phyloP scores from a whole-genome alignment of 768 basidiomycete species.

The Coprinopsis marcescibilis region DNA sequence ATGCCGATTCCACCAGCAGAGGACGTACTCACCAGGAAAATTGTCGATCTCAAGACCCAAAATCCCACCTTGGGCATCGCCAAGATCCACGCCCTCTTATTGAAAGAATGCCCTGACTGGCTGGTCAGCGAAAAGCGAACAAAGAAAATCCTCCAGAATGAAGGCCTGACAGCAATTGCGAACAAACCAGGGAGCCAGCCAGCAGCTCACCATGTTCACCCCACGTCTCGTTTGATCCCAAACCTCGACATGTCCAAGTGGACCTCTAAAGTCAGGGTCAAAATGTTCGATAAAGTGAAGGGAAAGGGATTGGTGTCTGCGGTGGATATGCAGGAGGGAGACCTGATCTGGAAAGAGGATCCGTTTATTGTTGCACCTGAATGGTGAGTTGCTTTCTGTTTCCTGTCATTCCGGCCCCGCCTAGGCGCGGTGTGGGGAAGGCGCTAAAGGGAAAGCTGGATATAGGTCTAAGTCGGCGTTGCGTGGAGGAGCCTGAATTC shows the following conservation, averaged over 20 bases:
- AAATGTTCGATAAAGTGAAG: conserved; percentile 60
- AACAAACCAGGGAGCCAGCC: conserved; percentile 9
- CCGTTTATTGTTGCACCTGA: conserved; percentile 79
- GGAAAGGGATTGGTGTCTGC: conserved; percentile 82
- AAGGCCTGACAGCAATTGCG: conserved; percentile 39
- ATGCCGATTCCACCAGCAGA: conserved; percentile 47
- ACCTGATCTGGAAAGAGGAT: conserved; percentile 81
- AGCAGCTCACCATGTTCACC: conserved; percentile 32
- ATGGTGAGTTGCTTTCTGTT: conserved; percentile 40
- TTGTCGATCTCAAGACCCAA: conserved; percentile 47
- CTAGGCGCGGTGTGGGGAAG: not conserved
- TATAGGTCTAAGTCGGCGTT: no score
- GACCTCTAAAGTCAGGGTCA: conserved; percentile 60
- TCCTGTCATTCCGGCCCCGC: not conserved
- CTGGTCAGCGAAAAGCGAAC: conserved; percentile 80
- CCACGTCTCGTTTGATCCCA: conserved; percentile 58
- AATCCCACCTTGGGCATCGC: conserved; percentile 64
- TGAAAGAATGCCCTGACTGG: conserved; percentile 60
- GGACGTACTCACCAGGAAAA: conserved; percentile 50
- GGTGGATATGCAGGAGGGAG: conserved; percentile 60
- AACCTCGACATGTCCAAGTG: conserved; percentile 57
- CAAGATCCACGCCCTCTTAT: conserved; percentile 64
- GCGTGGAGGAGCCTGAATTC: no score
- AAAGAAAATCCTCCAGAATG: conserved; percentile 60
- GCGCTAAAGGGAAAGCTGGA: no score